Conservation (phyloP, 2,329 filamentous ascomycete genomes). For the Cordyceps fumosorosea region DNA sequence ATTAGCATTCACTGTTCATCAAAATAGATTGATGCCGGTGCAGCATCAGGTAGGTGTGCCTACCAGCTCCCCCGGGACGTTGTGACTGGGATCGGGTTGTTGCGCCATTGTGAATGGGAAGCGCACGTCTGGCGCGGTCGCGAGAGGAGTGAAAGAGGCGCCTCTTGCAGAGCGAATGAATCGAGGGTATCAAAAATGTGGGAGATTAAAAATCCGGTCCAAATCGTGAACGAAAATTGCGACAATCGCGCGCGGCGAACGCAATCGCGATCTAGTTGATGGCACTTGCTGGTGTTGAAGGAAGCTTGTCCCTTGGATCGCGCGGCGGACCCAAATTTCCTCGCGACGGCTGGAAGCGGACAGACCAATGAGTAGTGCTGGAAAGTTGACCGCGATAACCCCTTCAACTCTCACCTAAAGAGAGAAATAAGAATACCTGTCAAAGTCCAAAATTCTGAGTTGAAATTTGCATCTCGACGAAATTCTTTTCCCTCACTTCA, state of each 20-base stretch:
- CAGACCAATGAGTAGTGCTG: slow-evolving; percentile 1
- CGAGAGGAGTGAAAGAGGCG: not conserved
- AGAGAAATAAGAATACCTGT: too few species aligned
- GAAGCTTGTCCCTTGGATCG: slow-evolving; percentile 13
- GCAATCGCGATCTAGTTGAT: slow-evolving; percentile 8
- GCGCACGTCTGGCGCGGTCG: slow-evolving; percentile 6
- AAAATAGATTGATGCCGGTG: not conserved
- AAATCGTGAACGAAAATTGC: not conserved
- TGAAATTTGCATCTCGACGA: not conserved
- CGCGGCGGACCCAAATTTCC: slow-evolving; percentile 27
- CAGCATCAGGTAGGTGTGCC: slow-evolving; percentile 15
- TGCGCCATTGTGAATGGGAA: slow-evolving; percentile 27
- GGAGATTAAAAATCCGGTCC: not conserved
- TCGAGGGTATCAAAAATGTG: not conserved
- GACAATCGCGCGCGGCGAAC: slow-evolving; percentile 4
- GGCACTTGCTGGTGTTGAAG: slow-evolving; percentile 15
- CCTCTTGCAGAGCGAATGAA: not conserved
- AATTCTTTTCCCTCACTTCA: not conserved
- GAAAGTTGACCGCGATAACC: slow-evolving; percentile 19
- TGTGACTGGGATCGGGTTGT: slow-evolving; percentile 33
- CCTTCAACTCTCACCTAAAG: not conserved
- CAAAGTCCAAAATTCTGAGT: not conserved
- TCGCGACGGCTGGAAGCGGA: slow-evolving; percentile 28
- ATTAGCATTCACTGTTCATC: not conserved
- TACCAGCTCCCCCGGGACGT: slow-evolving; percentile 37